Percentiles rank a stretch among this genome's conserved stretches.
Conservation (phyloP, 164 flowering plant genomes). For the Dillenia suffruticosa region DNA sequence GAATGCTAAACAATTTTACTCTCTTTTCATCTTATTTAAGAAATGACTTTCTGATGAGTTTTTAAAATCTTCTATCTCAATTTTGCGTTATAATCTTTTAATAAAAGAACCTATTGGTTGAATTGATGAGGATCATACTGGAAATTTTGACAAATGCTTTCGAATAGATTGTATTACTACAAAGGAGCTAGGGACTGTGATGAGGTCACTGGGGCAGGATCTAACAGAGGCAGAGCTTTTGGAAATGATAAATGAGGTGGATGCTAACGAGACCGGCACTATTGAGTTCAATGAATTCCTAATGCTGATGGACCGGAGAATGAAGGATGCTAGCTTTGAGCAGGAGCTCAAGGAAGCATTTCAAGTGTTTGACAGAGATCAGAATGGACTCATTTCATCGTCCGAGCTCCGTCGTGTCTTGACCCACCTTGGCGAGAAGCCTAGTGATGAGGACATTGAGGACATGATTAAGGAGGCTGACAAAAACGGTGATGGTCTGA, state of each 20-base stretch:
- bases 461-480: no score
- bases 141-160: background rate
- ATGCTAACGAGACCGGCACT: conserved; percentile 13
- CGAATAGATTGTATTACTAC: conserved; percentile 14
- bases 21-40: background rate
- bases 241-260: conserved; percentile 18
- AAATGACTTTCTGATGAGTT: background rate
- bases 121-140: no score
- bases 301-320: conserved; percentile 15
- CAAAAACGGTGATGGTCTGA: no score
- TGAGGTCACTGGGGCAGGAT: conserved; percentile 19
- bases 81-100: no score
- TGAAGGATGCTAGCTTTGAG: background rate
- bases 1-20: no score
- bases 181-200: conserved; percentile 19
- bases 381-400: no score
- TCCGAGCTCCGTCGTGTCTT: background rate
- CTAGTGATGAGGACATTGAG: no score
- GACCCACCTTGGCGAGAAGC: no score
- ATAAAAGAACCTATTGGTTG: no score
- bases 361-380: no score
- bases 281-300: conserved; percentile 21
- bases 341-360: no score
- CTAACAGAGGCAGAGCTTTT: conserved; percentile 18
- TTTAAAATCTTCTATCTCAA: background rate